Evolutionary conservation across 768 basidiomycete genomes (phyloP), one percentile per base, ranked within the genome.

Genomic region (Leccinellum albellum): DNA sequence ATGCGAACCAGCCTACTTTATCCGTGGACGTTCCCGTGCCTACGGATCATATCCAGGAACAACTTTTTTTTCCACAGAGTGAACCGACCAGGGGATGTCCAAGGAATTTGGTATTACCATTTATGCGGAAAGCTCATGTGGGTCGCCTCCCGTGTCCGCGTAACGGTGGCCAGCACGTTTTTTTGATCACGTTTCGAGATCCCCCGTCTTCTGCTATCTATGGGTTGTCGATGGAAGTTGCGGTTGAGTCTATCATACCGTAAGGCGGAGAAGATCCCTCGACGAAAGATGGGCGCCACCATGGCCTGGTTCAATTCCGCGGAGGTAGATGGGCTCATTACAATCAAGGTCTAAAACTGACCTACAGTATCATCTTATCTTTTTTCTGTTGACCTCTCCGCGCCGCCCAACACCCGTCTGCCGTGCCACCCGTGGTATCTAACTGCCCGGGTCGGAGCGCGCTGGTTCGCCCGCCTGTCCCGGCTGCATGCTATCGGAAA

Each of bases 331-430:
- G 14, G 47, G 55, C 20, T 35, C 26, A 23, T 31, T 32, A 14
- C 35, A 64, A 58, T 69, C 59, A 50, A 61, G 49, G 53, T 29
- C 37, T 52, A 56, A 15, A 51, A 35, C 45, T 44, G 58, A 61
- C 55, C 20, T 42, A 42, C 40, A 20, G 28, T 54, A 54, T 50
- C 66, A 69, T 69, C 67, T 67, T 69, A 69, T 69, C 67, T 35
- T 58, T 59, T 49, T 45, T 58, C 42, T 48, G 15, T 56, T 50
- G 21, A 60, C 44, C 17, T 56, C 56, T 4, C 60, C 66, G 63
- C 49, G 58, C 68, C 68, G 60, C 54, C 45, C 59, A 68, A 62
- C 54, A 55, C 49, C 68, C 68, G 44, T 50, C 15, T 26, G 44
- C 21, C 33, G 15, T 60, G 26, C 29, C 21, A 24, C 42, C n/a